Conservation (phyloP, 805 yeast species). For the Metschnikowia similis region DNA sequence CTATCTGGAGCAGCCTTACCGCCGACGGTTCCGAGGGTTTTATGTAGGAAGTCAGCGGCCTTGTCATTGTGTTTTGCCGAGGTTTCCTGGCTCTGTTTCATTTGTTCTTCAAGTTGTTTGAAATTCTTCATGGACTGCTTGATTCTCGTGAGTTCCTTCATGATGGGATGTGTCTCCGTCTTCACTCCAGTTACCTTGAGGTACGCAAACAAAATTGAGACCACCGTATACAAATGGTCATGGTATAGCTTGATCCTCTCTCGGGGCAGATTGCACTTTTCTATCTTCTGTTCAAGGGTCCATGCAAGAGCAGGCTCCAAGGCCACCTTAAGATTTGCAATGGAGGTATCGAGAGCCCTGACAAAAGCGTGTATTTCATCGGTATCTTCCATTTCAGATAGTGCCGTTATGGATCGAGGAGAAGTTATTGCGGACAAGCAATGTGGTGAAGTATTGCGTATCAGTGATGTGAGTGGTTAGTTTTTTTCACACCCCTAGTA, state of each 20-base stretch:
- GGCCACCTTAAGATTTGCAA: conserved; percentile 30
- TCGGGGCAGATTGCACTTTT: conserved; percentile 17
- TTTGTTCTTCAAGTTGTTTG: conserved; percentile 33
- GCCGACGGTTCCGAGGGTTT: conserved; percentile 39
- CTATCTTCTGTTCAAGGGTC: conserved; percentile 37
- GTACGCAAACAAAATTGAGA: conserved; percentile 56
- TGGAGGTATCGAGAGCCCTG: conserved; percentile 32
- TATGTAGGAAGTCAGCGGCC: conserved; percentile 44
- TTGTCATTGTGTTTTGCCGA: conserved; percentile 25
- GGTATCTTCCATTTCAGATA: conserved; percentile 40
- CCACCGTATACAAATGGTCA: conserved; percentile 47
- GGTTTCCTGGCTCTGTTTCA: conserved; percentile 16
- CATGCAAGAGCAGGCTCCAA: conserved; percentile 35
- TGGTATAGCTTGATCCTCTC: conserved; percentile 31
- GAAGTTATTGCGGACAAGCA: too few relatives aligned
- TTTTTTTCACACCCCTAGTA: background rate
- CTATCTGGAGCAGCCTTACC: conserved; percentile 27
- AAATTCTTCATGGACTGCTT: conserved; percentile 63
- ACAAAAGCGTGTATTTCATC: conserved; percentile 40
- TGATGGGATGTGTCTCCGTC: conserved; percentile 56
- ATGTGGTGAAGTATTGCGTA: background rate
- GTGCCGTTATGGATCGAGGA: background rate
- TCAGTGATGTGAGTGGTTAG: background rate
- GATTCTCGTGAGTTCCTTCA: conserved; percentile 62
- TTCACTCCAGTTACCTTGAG: conserved; percentile 56